These are phyloP conservation scores for Coemansia erecta DNA, from an alignment of 192 early-diverging fungal species.

Conservation along the genomic window DNA sequence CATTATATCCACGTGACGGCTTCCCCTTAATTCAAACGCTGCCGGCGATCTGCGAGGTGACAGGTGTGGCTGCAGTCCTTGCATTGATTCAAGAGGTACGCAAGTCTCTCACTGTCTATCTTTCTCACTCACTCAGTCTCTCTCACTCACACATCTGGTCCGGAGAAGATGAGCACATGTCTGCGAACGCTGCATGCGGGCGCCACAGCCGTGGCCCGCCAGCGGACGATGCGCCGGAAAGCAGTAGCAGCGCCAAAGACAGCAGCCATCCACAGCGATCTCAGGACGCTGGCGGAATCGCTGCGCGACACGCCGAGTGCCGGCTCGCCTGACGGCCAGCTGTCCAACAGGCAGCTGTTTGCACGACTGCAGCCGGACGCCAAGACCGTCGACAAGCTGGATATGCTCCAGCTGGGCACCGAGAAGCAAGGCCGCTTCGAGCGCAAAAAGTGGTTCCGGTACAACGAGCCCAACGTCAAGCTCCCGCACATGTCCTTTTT, in stretches of 20 bases:
- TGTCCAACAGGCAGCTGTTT: slow-evolving; percentile 48
- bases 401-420: slow-evolving; percentile 40
- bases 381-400: slow-evolving; percentile 38
- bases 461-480: slow-evolving; percentile 38
- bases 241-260: background rate
- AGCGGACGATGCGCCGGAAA: background rate
- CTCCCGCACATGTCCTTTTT: slow-evolving; percentile 49
- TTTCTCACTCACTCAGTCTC: too few species aligned
- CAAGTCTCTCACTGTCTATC: too few species aligned
- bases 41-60: too few species aligned
- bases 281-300: slow-evolving; percentile 29
- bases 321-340: slow-evolving; percentile 1
- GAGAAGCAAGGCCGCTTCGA: slow-evolving; percentile 43
- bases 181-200: too few species aligned
- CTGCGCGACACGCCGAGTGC: slow-evolving; percentile 18
- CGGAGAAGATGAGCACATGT: too few species aligned
- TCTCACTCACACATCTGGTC: too few species aligned
- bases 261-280: background rate
- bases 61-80: too few species aligned
- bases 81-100: too few species aligned
- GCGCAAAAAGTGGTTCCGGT: slow-evolving; percentile 48
- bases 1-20: too few species aligned
- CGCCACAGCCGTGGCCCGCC: background rate
- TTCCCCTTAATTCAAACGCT: too few species aligned
- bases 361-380: slow-evolving; percentile 30